Evolutionary conservation across 305 asterid species (phyloP).

Genomic region (Solanum hybrid): DNA sequence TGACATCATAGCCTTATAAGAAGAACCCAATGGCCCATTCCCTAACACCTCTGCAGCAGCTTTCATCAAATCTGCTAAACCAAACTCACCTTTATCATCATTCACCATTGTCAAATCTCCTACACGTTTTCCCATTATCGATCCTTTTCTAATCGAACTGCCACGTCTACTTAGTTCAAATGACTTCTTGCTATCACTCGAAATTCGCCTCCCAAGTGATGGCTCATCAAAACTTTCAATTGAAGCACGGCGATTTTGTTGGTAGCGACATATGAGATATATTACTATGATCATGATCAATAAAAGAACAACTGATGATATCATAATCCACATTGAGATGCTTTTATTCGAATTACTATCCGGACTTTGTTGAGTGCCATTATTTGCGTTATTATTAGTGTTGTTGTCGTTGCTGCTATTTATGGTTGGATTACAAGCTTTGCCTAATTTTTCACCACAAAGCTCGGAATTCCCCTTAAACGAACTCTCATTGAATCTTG

Average conservation of each 20-base stretch:
- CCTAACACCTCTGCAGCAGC: constrained; percentile 76
- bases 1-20: constrained; percentile 60
- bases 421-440: constrained; percentile 9
- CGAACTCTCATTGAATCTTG: constrained; percentile 17
- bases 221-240: constrained; percentile 10
- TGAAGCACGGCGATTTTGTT: neutral
- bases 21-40: constrained; percentile 46
- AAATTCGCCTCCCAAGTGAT: constrained; percentile 8
- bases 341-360: neutral
- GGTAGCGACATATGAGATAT: constrained; percentile 31
- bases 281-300: constrained; percentile 32
- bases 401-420: neutral
- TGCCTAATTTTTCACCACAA: constrained; percentile 34
- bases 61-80: constrained; percentile 63
- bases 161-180: constrained; percentile 5
- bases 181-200: neutral
- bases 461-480: constrained; percentile 55
- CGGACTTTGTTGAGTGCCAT: neutral
- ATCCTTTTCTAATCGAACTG: constrained; percentile 15
- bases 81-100: constrained; percentile 52
- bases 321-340: constrained; percentile 20
- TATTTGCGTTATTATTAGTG: neutral
- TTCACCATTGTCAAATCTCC: constrained; percentile 50
- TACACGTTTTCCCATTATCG: neutral
- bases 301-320: constrained; percentile 16